Evolutionary conservation across 208 protist genomes (phyloP).

Genomic region (Trypanosoma rangeli): DNA sequence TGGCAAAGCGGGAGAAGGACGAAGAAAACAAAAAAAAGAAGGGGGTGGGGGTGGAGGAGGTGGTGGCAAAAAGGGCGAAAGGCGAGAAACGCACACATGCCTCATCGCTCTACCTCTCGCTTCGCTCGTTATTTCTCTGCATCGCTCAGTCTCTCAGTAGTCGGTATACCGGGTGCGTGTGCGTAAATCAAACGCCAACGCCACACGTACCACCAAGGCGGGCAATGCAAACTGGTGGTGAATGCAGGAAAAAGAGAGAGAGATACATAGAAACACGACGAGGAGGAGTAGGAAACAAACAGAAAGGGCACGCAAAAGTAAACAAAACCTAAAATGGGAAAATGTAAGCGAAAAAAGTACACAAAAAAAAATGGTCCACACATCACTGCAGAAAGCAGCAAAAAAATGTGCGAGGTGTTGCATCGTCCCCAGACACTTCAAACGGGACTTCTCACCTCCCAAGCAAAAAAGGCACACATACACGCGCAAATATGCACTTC

Average conservation of each 20-base stretch:
- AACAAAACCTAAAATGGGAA: no score
- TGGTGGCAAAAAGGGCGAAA: background rate
- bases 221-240: background rate
- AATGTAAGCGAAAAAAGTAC: background rate
- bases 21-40: background rate
- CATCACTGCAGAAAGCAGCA: background rate
- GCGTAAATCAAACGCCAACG: background rate
- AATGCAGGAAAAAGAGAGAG: background rate
- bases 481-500: background rate
- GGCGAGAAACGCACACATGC: background rate
- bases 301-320: no score
- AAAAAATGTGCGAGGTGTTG: background rate
- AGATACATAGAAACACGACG: background rate
- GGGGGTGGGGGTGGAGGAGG: no score
- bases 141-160: no score
- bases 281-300: no score
- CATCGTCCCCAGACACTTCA: background rate
- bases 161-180: background rate
- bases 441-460: background rate
- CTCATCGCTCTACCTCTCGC: background rate
- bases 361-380: background rate
- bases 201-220: background rate
- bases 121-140: background rate
- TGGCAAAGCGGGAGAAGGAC: background rate
- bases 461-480: conserved; percentile 1